phyloP scores from a whole-genome alignment of 2,329 filamentous ascomycete genomes.

The Aspergillus spinulosporus region DNA sequence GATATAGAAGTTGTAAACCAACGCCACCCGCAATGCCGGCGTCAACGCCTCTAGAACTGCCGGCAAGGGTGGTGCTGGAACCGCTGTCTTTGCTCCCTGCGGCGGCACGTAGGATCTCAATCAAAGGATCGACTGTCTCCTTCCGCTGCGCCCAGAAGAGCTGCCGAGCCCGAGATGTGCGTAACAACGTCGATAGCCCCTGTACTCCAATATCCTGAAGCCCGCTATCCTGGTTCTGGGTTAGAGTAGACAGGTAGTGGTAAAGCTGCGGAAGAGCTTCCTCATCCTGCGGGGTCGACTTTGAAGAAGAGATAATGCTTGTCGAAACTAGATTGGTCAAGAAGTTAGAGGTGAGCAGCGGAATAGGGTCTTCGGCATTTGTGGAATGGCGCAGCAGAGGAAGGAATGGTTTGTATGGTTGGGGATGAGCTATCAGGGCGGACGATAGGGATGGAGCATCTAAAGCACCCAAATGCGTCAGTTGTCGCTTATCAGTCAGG shows the following conservation, averaged over 20 bases:
- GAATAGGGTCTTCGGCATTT: conserved; percentile 82
- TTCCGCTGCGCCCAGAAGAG: conserved; percentile 90
- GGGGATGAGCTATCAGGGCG: conserved; percentile 70
- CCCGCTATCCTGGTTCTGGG: conserved; percentile 81
- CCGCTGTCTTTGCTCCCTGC: conserved; percentile 71
- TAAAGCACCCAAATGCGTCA: conserved; percentile 39
- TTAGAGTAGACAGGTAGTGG: conserved; percentile 79
- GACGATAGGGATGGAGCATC: conserved; percentile 77
- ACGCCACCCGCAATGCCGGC: conserved; percentile 69
- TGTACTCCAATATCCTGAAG: conserved; percentile 95
- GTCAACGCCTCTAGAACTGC: conserved; percentile 63
- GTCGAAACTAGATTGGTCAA: conserved; percentile 74
- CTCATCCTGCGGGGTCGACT: conserved; percentile 62
- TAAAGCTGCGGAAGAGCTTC: conserved; percentile 80
- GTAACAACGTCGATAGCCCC: conserved; percentile 81
- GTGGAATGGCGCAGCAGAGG: conserved; percentile 80
- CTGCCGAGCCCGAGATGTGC: conserved; percentile 69
- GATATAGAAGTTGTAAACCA: conserved; percentile 88
- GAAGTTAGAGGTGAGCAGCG: conserved; percentile 84
- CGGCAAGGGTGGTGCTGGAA: conserved; percentile 56
- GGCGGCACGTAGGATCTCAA: conserved; percentile 75
- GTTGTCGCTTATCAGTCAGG: neutral
- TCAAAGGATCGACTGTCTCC: conserved; percentile 77
- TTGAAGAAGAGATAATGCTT: conserved; percentile 62
- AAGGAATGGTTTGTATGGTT: conserved; percentile 73